Evolutionary conservation across 2,329 filamentous ascomycete genomes (phyloP).

Genomic region (Rhynchosporium secalis): DNA sequence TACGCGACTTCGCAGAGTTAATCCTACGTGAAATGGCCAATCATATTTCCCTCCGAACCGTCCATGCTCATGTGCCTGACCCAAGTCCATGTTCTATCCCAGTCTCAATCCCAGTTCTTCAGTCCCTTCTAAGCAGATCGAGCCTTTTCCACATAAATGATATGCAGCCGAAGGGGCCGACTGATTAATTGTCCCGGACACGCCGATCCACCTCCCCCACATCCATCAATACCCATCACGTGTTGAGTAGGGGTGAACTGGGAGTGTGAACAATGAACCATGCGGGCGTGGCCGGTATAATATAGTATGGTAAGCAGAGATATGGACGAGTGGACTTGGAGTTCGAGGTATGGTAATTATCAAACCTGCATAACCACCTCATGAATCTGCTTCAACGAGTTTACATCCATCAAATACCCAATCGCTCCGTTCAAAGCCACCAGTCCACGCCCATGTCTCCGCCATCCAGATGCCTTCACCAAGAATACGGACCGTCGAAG

Average conservation of each 20-base stretch:
- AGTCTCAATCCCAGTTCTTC: background rate
- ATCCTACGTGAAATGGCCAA: too few relatives aligned
- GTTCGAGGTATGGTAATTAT: conserved; percentile 1
- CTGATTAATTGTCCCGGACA: background rate
- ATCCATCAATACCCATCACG: background rate
- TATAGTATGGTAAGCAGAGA: conserved; percentile 1
- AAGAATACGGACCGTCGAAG: conserved; percentile 40
- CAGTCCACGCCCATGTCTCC: conserved; percentile 21
- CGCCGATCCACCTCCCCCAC: conserved; percentile 6
- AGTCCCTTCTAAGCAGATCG: conserved; percentile 10
- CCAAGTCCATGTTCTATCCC: background rate
- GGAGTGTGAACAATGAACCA: conserved; percentile 1
- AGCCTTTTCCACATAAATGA: background rate
- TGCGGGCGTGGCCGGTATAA: background rate
- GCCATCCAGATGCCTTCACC: conserved; percentile 29
- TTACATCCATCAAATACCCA: background rate
- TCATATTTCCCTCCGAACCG: background rate
- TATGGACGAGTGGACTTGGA: background rate
- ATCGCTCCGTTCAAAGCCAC: background rate
- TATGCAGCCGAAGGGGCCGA: background rate
- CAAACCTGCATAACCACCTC: conserved; percentile 8
- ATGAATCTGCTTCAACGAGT: background rate
- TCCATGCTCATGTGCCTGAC: background rate
- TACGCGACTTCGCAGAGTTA: too few relatives aligned
- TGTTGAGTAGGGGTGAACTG: conserved; percentile 5